Evolutionary conservation across 2,329 filamentous ascomycete genomes (phyloP), one percentile per base, ranked within the genome.

Genomic region (Drechslerella coelobrocha): DNA sequence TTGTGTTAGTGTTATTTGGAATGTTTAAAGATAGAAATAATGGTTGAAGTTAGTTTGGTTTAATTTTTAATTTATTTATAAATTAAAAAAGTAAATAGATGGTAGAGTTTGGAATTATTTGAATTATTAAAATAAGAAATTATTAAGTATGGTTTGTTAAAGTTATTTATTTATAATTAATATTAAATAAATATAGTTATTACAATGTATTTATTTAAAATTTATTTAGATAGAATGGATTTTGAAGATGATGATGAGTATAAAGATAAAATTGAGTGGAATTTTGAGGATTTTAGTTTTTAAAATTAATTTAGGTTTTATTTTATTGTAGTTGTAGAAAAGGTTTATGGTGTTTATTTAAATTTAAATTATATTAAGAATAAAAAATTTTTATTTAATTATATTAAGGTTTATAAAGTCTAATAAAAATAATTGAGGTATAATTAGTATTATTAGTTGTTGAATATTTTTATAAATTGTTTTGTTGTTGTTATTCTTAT

Each of bases 321-420:
- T 43, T 55, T 37, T 8, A 55, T 23, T 2, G 9, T 1, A 1
- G 12, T 55, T 26, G n/a, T 37, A 4, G 12, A 43, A 43, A 55
- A 41, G 2, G 9, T 12, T 9, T 55, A 55, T 34, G 12, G 4
- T 8, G 12, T 55, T 10, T 17, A 21, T 2, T 39, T 55, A 12
- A 12, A 55, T 21, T 24, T 55, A 55, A 21, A 34, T 26, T 55
- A 55, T 55, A 12, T 17, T 27, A 55, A 55, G 43, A 34, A 4
- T 37, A 12, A 55, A 55, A 41, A 55, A 34, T 43, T 24, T 26
- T 43, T 55, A 27, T 26, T 55, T 14, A 21, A 55, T 14, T 17
- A 55, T 27, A 12, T 55, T 14, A 43, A 55, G 12, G 21, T 37
- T 31, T 55, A 12, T 24, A 55, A 12, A 41, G 21, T 17, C 10